Percentiles rank a stretch among this genome's conserved stretches.
Conservation (phyloP, 768 basidiomycete species). For the Mycena capillaripes region DNA sequence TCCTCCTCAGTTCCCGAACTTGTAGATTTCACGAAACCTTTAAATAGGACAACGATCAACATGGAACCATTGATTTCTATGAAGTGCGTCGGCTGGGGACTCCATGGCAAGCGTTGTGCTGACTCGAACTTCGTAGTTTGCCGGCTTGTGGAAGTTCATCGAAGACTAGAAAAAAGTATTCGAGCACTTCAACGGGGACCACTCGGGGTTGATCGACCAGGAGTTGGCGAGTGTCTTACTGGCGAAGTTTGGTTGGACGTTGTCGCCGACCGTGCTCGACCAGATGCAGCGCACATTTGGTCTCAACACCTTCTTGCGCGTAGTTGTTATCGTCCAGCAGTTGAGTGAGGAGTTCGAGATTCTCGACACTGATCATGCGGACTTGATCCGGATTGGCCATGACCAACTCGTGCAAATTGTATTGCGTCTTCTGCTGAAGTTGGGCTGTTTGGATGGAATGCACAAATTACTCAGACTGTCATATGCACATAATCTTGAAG, state of each 20-base stretch:
- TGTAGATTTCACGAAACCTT: background rate
- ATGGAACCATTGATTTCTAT: background rate
- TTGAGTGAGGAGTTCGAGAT: background rate
- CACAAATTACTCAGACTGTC: too few relatives aligned
- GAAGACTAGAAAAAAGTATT: background rate
- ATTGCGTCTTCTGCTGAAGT: background rate
- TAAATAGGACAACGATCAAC: background rate
- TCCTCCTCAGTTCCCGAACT: background rate
- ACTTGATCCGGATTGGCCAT: background rate
- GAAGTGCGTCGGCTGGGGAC: background rate
- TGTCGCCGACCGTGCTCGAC: background rate
- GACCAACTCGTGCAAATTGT: background rate
- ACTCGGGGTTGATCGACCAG: background rate
- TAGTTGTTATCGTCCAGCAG: background rate
- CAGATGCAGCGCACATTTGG: background rate
- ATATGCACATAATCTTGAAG: too few relatives aligned
- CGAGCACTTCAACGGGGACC: background rate
- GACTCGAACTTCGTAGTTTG: background rate
- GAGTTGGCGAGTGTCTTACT: background rate
- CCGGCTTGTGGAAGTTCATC: background rate
- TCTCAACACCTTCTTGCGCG: background rate
- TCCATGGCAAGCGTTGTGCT: background rate
- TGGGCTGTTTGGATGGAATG: background rate
- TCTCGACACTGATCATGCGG: background rate
- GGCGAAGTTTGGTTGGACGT: background rate